Conservation (phyloP, 345 rosid species). For the Gossypium thurberi region DNA sequence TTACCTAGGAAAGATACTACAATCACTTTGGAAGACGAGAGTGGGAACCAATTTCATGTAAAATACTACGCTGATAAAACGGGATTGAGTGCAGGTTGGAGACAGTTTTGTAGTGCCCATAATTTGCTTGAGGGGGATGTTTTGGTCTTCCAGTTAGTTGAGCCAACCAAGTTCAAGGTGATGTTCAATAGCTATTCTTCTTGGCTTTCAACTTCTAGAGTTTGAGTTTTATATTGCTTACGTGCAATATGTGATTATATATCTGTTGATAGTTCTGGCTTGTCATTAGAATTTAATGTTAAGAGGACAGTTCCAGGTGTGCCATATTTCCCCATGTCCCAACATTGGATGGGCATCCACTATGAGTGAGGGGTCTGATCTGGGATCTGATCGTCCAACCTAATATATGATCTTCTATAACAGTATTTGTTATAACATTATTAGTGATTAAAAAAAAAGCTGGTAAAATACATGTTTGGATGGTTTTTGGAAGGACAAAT, state of each 20-base stretch:
- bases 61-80: conserved; percentile 59
- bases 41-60: conserved; percentile 21
- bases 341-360: background rate
- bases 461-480: background rate
- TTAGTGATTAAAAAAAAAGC: background rate
- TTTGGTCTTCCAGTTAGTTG: conserved; percentile 67
- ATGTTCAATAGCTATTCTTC: background rate
- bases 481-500: background rate
- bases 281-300: background rate
- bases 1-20: conserved; percentile 44
- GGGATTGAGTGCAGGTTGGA: conserved; percentile 96
- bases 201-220: background rate
- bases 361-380: background rate
- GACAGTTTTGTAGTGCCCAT: conserved; percentile 61
- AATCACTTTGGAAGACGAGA: conserved; percentile 55
- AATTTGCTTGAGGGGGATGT: conserved; percentile 74
- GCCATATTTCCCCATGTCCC: background rate
- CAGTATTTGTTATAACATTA: background rate
- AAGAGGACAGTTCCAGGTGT: background rate
- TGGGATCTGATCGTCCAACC: background rate
- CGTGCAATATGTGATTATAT: background rate
- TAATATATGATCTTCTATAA: background rate
- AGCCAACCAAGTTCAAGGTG: conserved; percentile 62
- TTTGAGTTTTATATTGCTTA: background rate
- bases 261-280: background rate